Evolutionary conservation across 1,284 basidiomycete species (phyloP).

Genomic region (Takashimella koratensis): DNA sequence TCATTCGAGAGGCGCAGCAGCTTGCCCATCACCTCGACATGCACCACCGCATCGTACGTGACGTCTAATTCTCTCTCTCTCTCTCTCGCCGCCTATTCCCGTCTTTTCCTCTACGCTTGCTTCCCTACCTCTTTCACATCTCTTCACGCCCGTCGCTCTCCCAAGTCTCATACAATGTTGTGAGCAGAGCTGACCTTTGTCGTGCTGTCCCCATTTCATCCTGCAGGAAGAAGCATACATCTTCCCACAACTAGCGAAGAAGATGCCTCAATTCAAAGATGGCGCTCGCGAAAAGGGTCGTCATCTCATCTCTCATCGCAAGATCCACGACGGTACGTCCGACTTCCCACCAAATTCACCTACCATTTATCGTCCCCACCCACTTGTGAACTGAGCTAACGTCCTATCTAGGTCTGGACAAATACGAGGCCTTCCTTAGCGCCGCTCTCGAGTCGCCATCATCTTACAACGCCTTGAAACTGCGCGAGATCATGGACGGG

Average conservation of each 20-base stretch:
- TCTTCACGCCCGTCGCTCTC: background rate
- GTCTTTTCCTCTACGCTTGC: background rate
- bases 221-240: conserved; percentile 52
- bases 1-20: conserved; percentile 52
- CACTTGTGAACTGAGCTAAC: background rate
- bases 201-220: background rate
- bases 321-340: conserved; percentile 61
- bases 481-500: conserved; percentile 60
- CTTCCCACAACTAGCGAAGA: conserved; percentile 62
- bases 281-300: conserved; percentile 50
- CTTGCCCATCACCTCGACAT: conserved; percentile 58
- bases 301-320: conserved; percentile 61
- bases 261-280: conserved; percentile 59
- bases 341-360: too few relatives aligned
- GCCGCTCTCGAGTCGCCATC: conserved; percentile 55
- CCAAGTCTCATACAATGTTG: too few relatives aligned
- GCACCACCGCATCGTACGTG: conserved; percentile 60
- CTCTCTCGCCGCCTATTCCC: too few relatives aligned
- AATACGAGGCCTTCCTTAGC: conserved; percentile 53
- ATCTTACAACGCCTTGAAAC: conserved; percentile 57
- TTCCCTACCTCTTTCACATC: background rate
- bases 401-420: conserved; percentile 54
- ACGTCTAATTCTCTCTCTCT: background rate
- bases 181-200: too few relatives aligned
- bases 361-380: too few relatives aligned